Conservation (phyloP, 805 yeast species). For the Wickerhamomyces subpelliculosus region DNA sequence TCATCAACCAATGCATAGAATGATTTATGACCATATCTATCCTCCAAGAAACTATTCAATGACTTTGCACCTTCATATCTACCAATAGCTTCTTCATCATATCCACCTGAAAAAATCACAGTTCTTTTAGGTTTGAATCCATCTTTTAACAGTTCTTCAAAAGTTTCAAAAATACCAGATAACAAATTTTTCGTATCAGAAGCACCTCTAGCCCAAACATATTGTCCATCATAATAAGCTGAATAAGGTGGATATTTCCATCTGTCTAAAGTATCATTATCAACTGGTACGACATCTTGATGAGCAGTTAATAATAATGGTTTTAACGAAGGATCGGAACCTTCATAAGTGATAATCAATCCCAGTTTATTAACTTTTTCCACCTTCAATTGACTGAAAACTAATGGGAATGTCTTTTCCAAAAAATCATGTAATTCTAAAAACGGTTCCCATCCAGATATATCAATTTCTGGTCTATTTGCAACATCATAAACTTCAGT, state of each 20-base stretch:
- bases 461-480: constrained; percentile 24
- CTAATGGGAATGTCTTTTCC: constrained; percentile 48
- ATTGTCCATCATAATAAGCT: constrained; percentile 57
- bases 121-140: constrained; percentile 53
- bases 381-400: constrained; percentile 38
- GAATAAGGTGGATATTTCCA: constrained; percentile 68
- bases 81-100: constrained; percentile 73
- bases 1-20: constrained; percentile 63
- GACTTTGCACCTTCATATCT: constrained; percentile 44
- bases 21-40: constrained; percentile 52
- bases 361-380: constrained; percentile 59
- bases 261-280: constrained; percentile 41
- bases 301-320: constrained; percentile 74
- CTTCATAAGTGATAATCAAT: constrained; percentile 58
- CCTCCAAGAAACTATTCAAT: constrained; percentile 36
- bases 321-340: constrained; percentile 41
- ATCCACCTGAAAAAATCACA: constrained; percentile 58
- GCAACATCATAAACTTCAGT: constrained; percentile 57
- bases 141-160: constrained; percentile 41
- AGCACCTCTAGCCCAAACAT: constrained; percentile 70
- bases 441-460: constrained; percentile 29
- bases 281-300: constrained; percentile 81
- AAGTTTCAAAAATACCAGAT: constrained; percentile 55
- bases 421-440: constrained; percentile 45
- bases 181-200: constrained; percentile 66